Percentiles rank a stretch among this genome's conserved stretches.
phyloP scores from a whole-genome alignment of 768 basidiomycete genomes.

The Pholiota microspora region DNA sequence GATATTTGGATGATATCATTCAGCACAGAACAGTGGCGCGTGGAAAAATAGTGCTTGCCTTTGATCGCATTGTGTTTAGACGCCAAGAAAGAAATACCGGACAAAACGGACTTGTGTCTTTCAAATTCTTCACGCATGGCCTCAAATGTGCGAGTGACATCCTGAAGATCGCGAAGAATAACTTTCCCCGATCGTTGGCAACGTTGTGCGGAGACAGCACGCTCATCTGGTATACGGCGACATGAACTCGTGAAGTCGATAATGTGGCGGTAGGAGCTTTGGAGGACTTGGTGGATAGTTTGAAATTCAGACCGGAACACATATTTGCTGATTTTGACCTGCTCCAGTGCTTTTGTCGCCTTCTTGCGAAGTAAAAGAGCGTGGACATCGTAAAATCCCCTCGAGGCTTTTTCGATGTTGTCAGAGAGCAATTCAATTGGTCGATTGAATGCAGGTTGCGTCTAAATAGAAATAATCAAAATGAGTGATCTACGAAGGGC shows the following conservation, averaged over 20 bases:
- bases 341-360: slow-evolving; percentile 10
- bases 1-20: too few species aligned
- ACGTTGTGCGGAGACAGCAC: slow-evolving; percentile 16
- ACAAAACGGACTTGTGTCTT: slow-evolving; percentile 4
- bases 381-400: slow-evolving; percentile 20
- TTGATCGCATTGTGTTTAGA: slow-evolving; percentile 5
- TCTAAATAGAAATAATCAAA: too few species aligned
- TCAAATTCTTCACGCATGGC: slow-evolving; percentile 13
- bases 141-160: slow-evolving; percentile 13
- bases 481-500: too few species aligned
- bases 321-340: slow-evolving; percentile 16
- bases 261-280: slow-evolving; percentile 19
- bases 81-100: not conserved
- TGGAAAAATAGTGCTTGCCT: slow-evolving; percentile 5
- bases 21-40: too few species aligned
- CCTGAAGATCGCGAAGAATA: slow-evolving; percentile 16
- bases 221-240: slow-evolving; percentile 19
- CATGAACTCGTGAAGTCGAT: slow-evolving; percentile 18
- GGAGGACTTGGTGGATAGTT: slow-evolving; percentile 16
- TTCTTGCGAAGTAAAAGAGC: slow-evolving; percentile 12
- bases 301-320: slow-evolving; percentile 18
- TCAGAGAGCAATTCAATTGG: slow-evolving; percentile 18
- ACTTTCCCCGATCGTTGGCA: slow-evolving; percentile 18
- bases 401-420: slow-evolving; percentile 16
- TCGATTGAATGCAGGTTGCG: slow-evolving; percentile 12